These are phyloP conservation scores for Pseudocercospora fijiensis DNA, from an alignment of 2,329 filamentous ascomycete species.

Conservation along the genomic window DNA sequence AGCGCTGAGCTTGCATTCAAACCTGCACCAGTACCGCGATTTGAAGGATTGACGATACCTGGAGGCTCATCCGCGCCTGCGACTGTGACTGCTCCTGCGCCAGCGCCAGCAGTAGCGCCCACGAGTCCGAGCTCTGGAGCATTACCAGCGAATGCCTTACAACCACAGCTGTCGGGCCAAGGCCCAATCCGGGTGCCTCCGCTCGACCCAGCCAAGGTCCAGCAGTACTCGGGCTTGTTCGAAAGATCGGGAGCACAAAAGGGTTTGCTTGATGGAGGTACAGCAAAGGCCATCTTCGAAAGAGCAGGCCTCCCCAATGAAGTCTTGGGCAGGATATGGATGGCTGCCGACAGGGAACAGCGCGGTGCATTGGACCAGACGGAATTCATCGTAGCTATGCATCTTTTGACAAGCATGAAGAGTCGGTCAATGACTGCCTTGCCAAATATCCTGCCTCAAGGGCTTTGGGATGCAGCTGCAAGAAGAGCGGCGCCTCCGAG, in stretches of 20 bases:
- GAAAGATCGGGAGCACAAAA: conserved; percentile 80
- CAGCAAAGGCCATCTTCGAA: conserved; percentile 92
- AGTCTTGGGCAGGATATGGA: conserved; percentile 91
- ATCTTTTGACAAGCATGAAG: conserved; percentile 89
- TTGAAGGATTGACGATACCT: conserved; percentile 69
- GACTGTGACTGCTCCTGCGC: too few relatives aligned
- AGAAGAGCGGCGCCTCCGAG: conserved; percentile 57
- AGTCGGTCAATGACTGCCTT: conserved; percentile 75
- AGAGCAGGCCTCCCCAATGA: conserved; percentile 88
- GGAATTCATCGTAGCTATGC: conserved; percentile 98
- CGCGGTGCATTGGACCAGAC: conserved; percentile 80
- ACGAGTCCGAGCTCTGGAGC: conserved; percentile 28
- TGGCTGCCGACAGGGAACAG: conserved; percentile 88
- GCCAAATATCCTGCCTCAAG: conserved; percentile 76
- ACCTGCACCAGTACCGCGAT: conserved; percentile 84
- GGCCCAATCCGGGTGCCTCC: conserved; percentile 83
- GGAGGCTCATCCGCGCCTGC: conserved; percentile 17
- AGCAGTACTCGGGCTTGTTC: conserved; percentile 85
- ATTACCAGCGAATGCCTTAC: conserved; percentile 31
- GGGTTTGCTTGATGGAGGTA: conserved; percentile 67
- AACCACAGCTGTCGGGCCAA: conserved; percentile 38
- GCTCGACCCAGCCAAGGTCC: conserved; percentile 81
- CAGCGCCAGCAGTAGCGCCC: conserved; percentile 17
- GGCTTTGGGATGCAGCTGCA: conserved; percentile 85
- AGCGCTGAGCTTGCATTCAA: conserved; percentile 78